Evolutionary conservation across 768 basidiomycete species (phyloP), one percentile per base, ranked within the genome.

Genomic region (Tulasnella calospora): DNA sequence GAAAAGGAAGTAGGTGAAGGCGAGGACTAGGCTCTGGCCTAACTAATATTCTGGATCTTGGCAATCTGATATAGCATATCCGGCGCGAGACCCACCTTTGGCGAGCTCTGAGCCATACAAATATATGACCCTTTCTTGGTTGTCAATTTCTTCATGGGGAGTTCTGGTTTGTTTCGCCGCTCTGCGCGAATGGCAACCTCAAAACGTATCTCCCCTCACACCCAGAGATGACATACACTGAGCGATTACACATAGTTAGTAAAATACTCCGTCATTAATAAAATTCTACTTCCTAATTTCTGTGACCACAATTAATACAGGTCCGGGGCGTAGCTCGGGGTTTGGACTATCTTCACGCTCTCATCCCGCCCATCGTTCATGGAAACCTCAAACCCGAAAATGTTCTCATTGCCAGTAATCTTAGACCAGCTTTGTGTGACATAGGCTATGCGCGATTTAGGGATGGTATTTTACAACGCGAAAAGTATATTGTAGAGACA

Each of bases 371-470:
- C 5, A 72, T 81, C 15, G 73, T 71, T 17, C 80, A 81, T 67
- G 80, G 80, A 12, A 77, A 81, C 57, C 36, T 81, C 12, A 80
- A 78, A 78, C 61, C 44, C n/a, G 74, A 76, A 30, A 76, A 76
- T 35, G 19, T 76, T 35, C 27, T 76, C 17, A 41, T 76, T 55
- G 1, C 55, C 55, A 13, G 15, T 21, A 19, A 57, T 30, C 0
- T 1, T 2, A 13, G 1, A 2, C 46, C 74, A 15, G 36, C 15
- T 21, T 27, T 76, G 7, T 76, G 74, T 35, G 74, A 76, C 40
- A 47, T 55, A 27, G 74, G 74, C 19, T 38, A 30, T 5, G 30
- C 74, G 8, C 21, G 61, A 41, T 19, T 76, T 3, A 35, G 44
- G 44, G 1, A 44, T 44, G 12, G 44, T 1, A 44, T 44, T 17